A percentile compares a stretch with the other conserved stretches of the same genome.
Conservation (phyloP, 331 rosid genomes). For the Telfairia occidentalis region DNA sequence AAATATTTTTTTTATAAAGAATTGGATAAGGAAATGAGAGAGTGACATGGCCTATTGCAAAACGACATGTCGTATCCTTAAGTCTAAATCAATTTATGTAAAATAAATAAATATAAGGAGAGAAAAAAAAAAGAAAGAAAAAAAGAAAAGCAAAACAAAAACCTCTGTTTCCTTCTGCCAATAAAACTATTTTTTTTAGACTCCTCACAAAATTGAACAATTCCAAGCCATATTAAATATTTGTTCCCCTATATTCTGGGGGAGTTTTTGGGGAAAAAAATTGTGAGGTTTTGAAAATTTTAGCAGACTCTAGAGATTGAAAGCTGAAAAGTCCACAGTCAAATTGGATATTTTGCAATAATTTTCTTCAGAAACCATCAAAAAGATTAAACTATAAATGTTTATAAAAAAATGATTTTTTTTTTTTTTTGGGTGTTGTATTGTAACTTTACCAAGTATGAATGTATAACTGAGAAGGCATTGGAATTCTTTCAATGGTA, state of each 20-base stretch:
- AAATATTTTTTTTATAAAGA: no score
- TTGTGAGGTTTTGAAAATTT: slow-evolving; percentile 1
- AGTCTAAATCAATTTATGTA: background rate
- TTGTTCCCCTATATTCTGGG: background rate
- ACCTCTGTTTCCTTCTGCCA: background rate
- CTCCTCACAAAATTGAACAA: slow-evolving; percentile 2
- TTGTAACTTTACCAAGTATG: background rate
- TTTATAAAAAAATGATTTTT: background rate
- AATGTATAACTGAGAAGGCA: background rate
- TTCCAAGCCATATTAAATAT: background rate
- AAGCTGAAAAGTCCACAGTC: slow-evolving; percentile 13
- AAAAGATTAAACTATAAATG: background rate
- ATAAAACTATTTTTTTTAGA: background rate
- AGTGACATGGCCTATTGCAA: background rate
- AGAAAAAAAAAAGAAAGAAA: background rate
- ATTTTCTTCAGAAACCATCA: background rate
- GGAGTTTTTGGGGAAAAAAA: background rate
- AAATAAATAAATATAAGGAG: background rate
- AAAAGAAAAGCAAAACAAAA: background rate
- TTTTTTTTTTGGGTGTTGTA: no score
- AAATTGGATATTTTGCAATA: background rate
- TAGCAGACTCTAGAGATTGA: background rate
- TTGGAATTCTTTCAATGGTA: background rate
- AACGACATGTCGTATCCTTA: background rate
- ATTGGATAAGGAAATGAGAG: background rate